A percentile compares a stretch with the other conserved stretches of the same genome.
Evolutionary conservation across 2,329 filamentous ascomycete species (phyloP).

Genomic region (Cercospora berteroae): DNA sequence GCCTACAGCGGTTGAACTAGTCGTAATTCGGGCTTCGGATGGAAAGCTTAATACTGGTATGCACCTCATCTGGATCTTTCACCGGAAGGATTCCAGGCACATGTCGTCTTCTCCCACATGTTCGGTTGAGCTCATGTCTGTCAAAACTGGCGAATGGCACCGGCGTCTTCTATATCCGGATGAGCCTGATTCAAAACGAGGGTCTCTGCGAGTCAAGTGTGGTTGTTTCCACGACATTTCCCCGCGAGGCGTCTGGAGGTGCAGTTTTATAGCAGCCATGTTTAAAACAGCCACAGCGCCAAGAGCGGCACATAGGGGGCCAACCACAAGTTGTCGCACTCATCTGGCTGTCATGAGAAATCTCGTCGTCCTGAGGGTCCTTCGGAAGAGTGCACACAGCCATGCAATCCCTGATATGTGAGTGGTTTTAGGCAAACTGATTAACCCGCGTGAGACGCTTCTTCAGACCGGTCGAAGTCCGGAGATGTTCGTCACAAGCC

Average conservation of each 20-base stretch:
- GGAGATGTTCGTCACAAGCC: background rate
- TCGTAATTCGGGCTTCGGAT: background rate
- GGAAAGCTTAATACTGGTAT: background rate
- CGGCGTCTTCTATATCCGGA: background rate
- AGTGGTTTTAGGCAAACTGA: background rate
- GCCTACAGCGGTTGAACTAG: background rate
- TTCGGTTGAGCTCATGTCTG: background rate
- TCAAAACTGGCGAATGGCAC: background rate
- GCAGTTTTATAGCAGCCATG: background rate
- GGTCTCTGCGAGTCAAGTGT: conserved; percentile 7
- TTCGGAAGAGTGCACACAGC: background rate
- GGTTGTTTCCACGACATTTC: conserved; percentile 3
- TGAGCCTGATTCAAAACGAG: background rate
- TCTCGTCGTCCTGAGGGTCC: background rate
- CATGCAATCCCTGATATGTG: background rate
- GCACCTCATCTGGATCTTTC: background rate
- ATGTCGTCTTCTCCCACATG: background rate
- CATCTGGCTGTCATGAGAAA: background rate
- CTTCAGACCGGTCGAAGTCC: background rate
- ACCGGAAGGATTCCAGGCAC: background rate
- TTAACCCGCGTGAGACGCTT: background rate
- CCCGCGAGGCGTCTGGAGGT: background rate
- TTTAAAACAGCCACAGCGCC: background rate
- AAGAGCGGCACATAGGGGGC: background rate
- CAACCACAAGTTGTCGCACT: background rate